Conservation (phyloP, 169 alveolate species). For the Eimeria sp. region DNA sequence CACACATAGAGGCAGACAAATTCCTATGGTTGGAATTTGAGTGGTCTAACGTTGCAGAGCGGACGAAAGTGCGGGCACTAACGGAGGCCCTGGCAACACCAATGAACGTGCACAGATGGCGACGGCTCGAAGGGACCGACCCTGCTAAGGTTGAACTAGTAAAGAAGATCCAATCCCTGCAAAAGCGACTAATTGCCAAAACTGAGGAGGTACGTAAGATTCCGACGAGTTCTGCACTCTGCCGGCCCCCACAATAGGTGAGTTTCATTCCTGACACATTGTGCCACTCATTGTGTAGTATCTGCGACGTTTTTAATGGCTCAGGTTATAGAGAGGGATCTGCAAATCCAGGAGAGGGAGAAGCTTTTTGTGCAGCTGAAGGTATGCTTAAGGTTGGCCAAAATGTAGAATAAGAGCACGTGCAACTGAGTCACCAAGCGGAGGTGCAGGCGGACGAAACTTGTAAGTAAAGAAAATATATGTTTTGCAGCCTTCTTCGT, state of each 20-base stretch:
- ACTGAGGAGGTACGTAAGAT: conserved; percentile 93
- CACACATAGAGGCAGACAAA: neutral
- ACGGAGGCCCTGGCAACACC: conserved; percentile 97
- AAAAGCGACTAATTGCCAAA: conserved; percentile 96
- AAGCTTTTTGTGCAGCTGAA: conserved; percentile 96
- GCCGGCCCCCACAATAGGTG: neutral
- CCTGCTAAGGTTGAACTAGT: conserved; percentile 96
- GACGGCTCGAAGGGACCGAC: conserved; percentile 96
- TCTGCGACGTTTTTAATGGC: neutral
- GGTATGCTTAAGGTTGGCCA: conserved; percentile 23
- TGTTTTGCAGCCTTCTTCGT: neutral
- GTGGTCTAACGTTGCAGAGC: conserved; percentile 84
- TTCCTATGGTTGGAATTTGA: neutral
- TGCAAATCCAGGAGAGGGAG: conserved; percentile 96
- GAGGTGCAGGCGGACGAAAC: neutral
- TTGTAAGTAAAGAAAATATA: neutral
- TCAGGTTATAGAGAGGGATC: conserved; percentile 91
- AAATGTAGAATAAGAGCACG: neutral
- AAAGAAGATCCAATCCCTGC: conserved; percentile 93
- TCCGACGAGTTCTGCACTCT: neutral
- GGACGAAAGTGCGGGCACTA: conserved; percentile 95
- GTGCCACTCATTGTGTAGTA: neutral
- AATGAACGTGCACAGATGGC: conserved; percentile 96
- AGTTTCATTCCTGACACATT: neutral
- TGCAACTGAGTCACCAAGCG: neutral